These are phyloP conservation scores for Lithohypha guttulata DNA, from an alignment of 2,329 filamentous ascomycete species.

Conservation along the genomic window DNA sequence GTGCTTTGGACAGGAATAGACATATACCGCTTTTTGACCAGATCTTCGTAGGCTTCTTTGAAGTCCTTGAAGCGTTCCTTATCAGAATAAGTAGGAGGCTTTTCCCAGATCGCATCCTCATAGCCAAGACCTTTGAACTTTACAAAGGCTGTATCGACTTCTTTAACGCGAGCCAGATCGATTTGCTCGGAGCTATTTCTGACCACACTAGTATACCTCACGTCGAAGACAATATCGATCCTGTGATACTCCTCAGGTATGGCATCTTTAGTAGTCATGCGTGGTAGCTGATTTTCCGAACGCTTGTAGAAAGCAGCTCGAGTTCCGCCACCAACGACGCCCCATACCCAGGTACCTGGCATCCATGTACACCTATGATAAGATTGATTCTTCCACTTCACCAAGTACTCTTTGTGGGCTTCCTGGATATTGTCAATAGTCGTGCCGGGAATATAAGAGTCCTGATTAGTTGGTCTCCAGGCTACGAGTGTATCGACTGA, in stretches of 20 bases:
- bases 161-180: constrained; percentile 59
- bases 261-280: constrained; percentile 63
- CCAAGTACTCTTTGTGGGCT: constrained; percentile 78
- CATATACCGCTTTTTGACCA: constrained; percentile 68
- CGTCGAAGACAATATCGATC: constrained; percentile 78
- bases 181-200: constrained; percentile 51
- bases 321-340: constrained; percentile 52
- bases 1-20: constrained; percentile 42
- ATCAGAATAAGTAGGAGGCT: constrained; percentile 56
- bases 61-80: constrained; percentile 69
- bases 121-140: constrained; percentile 92
- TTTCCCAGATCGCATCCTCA: constrained; percentile 84
- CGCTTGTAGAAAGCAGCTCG: constrained; percentile 66
- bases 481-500: constrained; percentile 74
- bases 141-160: constrained; percentile 64
- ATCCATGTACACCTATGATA: constrained; percentile 80
- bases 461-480: constrained; percentile 63
- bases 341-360: constrained; percentile 80
- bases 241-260: constrained; percentile 78
- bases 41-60: constrained; percentile 73
- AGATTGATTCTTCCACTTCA: constrained; percentile 75
- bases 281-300: constrained; percentile 50
- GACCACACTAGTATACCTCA: constrained; percentile 55
- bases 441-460: constrained; percentile 44
- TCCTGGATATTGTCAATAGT: constrained; percentile 50